Evolutionary conservation across 805 yeast species (phyloP), one percentile per base, ranked within the genome.

Genomic region (Candida verbasci): DNA sequence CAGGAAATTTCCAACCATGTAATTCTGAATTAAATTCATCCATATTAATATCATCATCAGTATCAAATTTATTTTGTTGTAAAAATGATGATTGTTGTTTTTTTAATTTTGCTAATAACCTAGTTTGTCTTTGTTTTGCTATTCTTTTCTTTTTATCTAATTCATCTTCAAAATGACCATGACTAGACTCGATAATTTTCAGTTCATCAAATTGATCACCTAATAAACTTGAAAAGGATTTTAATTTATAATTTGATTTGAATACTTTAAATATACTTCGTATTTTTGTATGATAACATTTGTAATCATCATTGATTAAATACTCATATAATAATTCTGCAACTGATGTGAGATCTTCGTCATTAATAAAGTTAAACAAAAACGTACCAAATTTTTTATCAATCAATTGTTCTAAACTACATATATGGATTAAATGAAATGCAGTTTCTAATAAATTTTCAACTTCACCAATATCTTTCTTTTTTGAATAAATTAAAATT

Each of bases 81-180:
- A 27, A 21, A 60, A 91, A 93, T 61, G 70, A 73, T 25, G 75
- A 68, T 53, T 91, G 97, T 48, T 87, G 94, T 44, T 74, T 76
- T 45, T 82, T 84, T 52, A 91, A 75, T 40, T 82, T 86, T 1
- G 83, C 91, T 72, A 91, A 57, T 22, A 89, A 69, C 47, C 78
- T 82, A 1, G 72, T 74, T 47, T 79, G 82, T 45, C 89, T 76
- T 41, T 73, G 80, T 46, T 76, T 76, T 0, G 95, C 96, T 6
- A 74, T 46, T 27, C 74, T 65, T 55, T 82, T 85, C 62, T 82
- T 86, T 40, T 68, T 68, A 24, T 76, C 82, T 20, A 64, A 56
- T 22, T 74, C 82, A 8, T 52, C 48, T 28, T 58, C 66, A 2
- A 54, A 35, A 5, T 38, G 43, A 2, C 43, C 42, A 6, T 37